These are phyloP conservation scores for Carex littledalei DNA, from an alignment of 176 grass and related monocot genomes.

Conservation along the genomic window DNA sequence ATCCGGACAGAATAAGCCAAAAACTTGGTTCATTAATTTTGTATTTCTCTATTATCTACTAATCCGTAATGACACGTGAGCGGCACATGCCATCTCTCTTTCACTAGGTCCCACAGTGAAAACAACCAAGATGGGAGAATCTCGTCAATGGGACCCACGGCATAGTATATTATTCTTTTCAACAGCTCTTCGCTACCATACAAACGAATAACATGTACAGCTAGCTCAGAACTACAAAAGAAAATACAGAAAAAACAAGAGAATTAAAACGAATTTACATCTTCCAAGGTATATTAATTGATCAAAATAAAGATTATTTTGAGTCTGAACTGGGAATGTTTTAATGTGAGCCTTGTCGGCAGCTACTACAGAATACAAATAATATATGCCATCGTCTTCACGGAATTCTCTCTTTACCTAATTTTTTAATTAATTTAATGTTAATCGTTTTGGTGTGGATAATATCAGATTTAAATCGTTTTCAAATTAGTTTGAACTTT, in stretches of 20 bases:
- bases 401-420: conserved; percentile 20
- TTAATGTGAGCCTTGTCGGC: conserved; percentile 19
- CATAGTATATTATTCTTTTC: conserved; percentile 26
- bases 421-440: not conserved
- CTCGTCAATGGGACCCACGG: not conserved
- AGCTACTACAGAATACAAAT: not conserved
- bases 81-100: conserved; percentile 5
- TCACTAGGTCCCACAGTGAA: conserved; percentile 19
- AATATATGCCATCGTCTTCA: not conserved
- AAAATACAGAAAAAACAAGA: conserved; percentile 14
- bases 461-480: not conserved
- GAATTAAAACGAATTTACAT: conserved; percentile 1
- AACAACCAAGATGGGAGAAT: conserved; percentile 23
- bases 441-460: not conserved
- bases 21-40: too few relatives aligned
- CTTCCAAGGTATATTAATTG: not conserved
- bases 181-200: conserved; percentile 11
- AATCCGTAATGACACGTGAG: not conserved
- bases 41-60: not conserved
- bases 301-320: not conserved
- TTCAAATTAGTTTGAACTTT: too few relatives aligned
- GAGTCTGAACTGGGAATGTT: conserved; percentile 11
- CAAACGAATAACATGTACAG: conserved; percentile 19
- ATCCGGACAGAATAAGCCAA: not conserved
- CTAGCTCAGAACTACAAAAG: not conserved